phyloP scores from a whole-genome alignment of 495 filamentous ascomycete species.

The Penicillium arizonense region DNA sequence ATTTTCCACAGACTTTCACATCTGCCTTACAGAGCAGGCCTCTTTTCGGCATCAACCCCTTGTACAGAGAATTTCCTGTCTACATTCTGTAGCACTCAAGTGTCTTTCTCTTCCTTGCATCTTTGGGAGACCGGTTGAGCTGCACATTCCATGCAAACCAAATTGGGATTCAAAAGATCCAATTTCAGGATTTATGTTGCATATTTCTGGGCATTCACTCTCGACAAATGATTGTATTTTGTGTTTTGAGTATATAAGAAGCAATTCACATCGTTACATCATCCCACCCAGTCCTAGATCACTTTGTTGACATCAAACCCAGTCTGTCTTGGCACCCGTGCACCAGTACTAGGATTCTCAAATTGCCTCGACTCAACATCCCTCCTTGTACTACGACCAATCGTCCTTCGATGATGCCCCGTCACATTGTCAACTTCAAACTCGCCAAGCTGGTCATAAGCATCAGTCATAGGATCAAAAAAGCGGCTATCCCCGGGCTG shows the following conservation, averaged over 20 bases:
- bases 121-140: too few species aligned
- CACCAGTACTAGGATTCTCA: constrained; percentile 23
- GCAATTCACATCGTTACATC: not conserved
- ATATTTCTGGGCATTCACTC: too few species aligned
- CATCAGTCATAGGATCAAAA: constrained; percentile 11
- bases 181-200: too few species aligned
- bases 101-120: too few species aligned
- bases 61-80: too few species aligned
- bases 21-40: too few species aligned
- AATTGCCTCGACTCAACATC: constrained; percentile 16
- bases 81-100: too few species aligned
- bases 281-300: constrained; percentile 1
- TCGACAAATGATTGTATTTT: not conserved
- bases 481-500: constrained; percentile 9
- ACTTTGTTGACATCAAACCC: constrained; percentile 22
- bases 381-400: constrained; percentile 2
- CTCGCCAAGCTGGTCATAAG: constrained; percentile 14
- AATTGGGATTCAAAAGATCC: too few species aligned
- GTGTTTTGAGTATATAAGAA: not conserved
- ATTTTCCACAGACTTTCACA: not conserved
- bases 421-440: constrained; percentile 11
- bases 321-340: constrained; percentile 8
- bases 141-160: too few species aligned
- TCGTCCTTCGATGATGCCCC: constrained; percentile 10
- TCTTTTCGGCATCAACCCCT: too few species aligned